Conservation (phyloP, 106 monocot genomes). For the Dactylorhiza incarnata region DNA sequence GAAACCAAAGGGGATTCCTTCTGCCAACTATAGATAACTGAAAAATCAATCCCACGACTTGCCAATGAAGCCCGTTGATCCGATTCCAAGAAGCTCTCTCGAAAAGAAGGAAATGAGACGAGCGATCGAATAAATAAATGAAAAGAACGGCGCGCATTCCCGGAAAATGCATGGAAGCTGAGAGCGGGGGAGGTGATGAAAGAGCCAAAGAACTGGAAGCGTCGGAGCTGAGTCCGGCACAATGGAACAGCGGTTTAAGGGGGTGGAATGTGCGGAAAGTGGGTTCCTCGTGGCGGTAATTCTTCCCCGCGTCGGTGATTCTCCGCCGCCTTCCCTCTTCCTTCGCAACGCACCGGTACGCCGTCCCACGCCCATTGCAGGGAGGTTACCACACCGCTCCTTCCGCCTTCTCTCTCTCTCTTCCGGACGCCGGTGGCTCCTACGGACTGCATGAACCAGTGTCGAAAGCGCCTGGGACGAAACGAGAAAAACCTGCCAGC, state of each 20-base stretch:
- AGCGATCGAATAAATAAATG: slow-evolving; percentile 3
- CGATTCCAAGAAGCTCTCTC: not conserved
- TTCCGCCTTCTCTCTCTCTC: not conserved
- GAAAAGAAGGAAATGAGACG: not conserved
- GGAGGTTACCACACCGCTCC: slow-evolving; percentile 5
- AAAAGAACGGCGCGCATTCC: not conserved
- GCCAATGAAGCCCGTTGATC: not conserved
- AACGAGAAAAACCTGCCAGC: slow-evolving; percentile 1
- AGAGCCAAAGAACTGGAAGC: not conserved
- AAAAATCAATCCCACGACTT: not conserved
- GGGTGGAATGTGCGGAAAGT: slow-evolving; percentile 1
- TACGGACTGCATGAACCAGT: not conserved
- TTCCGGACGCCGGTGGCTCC: not conserved
- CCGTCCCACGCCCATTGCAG: not conserved
- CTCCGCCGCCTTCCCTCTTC: not conserved
- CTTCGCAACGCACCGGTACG: not conserved
- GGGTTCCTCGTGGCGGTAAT: slow-evolving; percentile 5
- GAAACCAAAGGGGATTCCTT: not conserved
- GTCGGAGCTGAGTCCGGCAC: not conserved
- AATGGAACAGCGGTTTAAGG: not conserved
- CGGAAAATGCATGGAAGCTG: slow-evolving; percentile 5
- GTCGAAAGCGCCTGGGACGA: not conserved
- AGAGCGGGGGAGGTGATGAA: not conserved
- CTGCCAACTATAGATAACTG: not conserved
- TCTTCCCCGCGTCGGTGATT: not conserved